Percentiles rank a stretch among this genome's conserved stretches.
These are phyloP conservation scores for Solanum hybrid DNA, from an alignment of 305 asterid genomes.

Conservation along the genomic window DNA sequence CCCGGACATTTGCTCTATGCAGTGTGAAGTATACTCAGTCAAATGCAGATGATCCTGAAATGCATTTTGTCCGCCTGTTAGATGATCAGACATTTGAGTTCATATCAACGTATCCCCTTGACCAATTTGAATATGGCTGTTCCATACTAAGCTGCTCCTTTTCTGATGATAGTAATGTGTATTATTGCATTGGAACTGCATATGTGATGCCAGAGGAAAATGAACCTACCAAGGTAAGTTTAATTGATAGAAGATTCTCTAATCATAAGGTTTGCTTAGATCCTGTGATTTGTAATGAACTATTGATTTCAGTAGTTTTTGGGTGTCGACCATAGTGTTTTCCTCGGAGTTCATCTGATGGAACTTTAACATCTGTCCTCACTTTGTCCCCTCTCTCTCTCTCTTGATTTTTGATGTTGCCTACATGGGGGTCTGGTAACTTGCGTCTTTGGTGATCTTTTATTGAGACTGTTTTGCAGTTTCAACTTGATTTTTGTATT, in stretches of 20 bases:
- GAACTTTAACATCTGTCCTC: not conserved
- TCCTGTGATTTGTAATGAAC: not conserved
- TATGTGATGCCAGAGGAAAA: slow-evolving; percentile 84
- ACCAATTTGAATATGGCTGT: slow-evolving; percentile 83
- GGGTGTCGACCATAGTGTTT: not conserved
- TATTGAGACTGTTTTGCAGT: not conserved
- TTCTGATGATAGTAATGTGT: slow-evolving; percentile 75
- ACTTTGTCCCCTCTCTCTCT: not conserved
- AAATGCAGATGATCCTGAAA: slow-evolving; percentile 39
- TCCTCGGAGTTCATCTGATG: not conserved
- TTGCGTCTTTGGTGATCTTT: not conserved
- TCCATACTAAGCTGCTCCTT: slow-evolving; percentile 94
- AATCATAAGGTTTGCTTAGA: not conserved
- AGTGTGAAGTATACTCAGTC: slow-evolving; percentile 72
- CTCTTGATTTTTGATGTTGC: not conserved
- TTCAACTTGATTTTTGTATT: not conserved
- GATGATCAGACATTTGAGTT: slow-evolving; percentile 85
- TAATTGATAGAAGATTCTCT: not conserved
- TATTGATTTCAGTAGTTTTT: not conserved
- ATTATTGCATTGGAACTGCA: slow-evolving; percentile 84
- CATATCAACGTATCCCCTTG: slow-evolving; percentile 71
- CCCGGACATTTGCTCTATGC: slow-evolving; percentile 81
- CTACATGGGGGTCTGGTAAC: not conserved
- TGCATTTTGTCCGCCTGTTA: slow-evolving; percentile 38
- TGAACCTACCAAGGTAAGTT: slow-evolving; percentile 67